Conservation (phyloP, 768 basidiomycete genomes). For the Clitopilus passeckerianus region DNA sequence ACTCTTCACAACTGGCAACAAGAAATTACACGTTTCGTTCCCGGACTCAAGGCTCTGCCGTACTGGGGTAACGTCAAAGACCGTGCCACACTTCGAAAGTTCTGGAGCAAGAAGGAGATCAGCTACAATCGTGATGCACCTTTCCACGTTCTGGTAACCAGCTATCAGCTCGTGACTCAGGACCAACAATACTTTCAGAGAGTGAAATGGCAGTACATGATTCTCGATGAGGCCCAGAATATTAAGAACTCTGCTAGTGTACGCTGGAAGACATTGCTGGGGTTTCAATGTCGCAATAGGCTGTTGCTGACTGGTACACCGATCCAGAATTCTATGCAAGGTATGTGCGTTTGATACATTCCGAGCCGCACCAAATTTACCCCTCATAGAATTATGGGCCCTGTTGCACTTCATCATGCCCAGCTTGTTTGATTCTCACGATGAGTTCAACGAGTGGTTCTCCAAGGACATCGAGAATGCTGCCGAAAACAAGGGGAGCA, state of each 20-base stretch:
- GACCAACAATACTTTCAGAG: slow-evolving; percentile 98
- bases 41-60: slow-evolving; percentile 87
- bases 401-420: slow-evolving; percentile 99
- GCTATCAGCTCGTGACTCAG: slow-evolving; percentile 94
- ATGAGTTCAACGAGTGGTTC: slow-evolving; percentile 99
- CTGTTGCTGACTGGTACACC: slow-evolving; percentile 95
- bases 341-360: slow-evolving; percentile 31
- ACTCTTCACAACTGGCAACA: slow-evolving; percentile 99
- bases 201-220: slow-evolving; percentile 99
- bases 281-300: slow-evolving; percentile 94
- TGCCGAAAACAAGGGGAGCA: slow-evolving; percentile 83
- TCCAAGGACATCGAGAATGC: slow-evolving; percentile 99
- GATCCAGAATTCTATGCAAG: slow-evolving; percentile 99
- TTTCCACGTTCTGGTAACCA: slow-evolving; percentile 95
- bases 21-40: slow-evolving; percentile 94
- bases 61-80: slow-evolving; percentile 99
- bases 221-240: slow-evolving; percentile 99
- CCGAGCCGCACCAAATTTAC: background rate
- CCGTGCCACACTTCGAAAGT: slow-evolving; percentile 88
- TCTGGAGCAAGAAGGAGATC: slow-evolving; percentile 98
- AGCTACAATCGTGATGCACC: slow-evolving; percentile 93
- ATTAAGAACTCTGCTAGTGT: slow-evolving; percentile 97
- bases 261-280: slow-evolving; percentile 94
- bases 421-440: slow-evolving; percentile 96
- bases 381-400: slow-evolving; percentile 87